A percentile compares a stretch with the other conserved stretches of the same genome.
These are phyloP conservation scores for Castanospermum australe DNA, from an alignment of 306 rosid species.

Conservation along the genomic window DNA sequence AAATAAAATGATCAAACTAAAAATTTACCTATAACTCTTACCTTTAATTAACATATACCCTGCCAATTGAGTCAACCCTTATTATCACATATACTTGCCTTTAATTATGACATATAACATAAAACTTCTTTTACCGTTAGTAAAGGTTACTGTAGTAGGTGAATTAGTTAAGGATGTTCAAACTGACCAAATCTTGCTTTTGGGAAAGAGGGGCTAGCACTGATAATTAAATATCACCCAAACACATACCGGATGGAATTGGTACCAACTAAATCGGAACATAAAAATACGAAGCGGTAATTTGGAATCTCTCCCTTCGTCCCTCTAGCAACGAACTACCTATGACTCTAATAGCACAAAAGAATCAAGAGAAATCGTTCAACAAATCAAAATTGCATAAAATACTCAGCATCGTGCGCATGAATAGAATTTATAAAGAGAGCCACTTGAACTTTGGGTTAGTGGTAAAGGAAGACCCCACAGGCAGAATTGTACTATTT, in stretches of 20 bases:
- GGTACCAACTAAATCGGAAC: not conserved
- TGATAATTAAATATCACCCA: not conserved
- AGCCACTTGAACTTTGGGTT: not conserved
- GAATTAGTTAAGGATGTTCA: not conserved
- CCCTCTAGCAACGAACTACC: too few species aligned
- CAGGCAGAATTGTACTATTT: not conserved
- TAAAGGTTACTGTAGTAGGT: not conserved
- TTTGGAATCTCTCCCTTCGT: not conserved
- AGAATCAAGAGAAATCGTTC: not conserved
- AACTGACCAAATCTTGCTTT: not conserved
- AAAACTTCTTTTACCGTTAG: not conserved
- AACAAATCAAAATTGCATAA: not conserved
- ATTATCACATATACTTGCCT: not conserved
- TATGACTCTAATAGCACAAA: not conserved
- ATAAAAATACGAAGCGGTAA: not conserved
- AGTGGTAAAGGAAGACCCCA: not conserved
- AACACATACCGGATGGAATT: not conserved
- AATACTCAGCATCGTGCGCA: not conserved
- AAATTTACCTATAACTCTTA: too few species aligned
- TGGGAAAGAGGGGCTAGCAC: not conserved
- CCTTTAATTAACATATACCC: not conserved
- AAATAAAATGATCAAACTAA: too few species aligned
- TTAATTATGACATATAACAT: not conserved
- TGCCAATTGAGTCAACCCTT: too few species aligned
- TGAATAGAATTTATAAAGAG: not conserved